Percentiles rank a stretch among this genome's conserved stretches.
Evolutionary conservation across 139 green algal genomes (phyloP).

Genomic region (Chlorella sp.): DNA sequence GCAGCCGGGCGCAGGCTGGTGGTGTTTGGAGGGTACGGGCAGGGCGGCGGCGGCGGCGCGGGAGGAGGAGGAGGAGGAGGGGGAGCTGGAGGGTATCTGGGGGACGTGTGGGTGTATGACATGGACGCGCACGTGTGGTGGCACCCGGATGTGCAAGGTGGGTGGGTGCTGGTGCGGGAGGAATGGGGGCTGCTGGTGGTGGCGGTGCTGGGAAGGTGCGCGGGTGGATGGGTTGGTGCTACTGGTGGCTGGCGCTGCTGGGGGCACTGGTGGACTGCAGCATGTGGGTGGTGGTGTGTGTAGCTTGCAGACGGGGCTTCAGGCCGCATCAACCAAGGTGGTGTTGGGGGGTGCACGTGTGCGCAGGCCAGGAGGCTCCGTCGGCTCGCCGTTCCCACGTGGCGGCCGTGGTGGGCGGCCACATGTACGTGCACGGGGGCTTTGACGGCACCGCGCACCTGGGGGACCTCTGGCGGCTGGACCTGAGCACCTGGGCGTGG

Average conservation of each 20-base stretch:
- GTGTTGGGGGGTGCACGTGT: not conserved
- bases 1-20: slow-evolving; percentile 13
- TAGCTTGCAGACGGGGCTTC: too few relatives aligned
- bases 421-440: slow-evolving; percentile 39
- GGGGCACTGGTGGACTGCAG: not conserved
- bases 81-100: too few relatives aligned
- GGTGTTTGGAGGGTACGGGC: slow-evolving; percentile 42
- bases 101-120: slow-evolving; percentile 42
- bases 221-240: too few relatives aligned
- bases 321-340: too few relatives aligned
- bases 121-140: slow-evolving; percentile 39
- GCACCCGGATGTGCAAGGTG: slow-evolving; percentile 28
- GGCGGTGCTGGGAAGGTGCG: too few relatives aligned
- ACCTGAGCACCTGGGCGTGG: slow-evolving; percentile 40
- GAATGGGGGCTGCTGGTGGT: too few relatives aligned
- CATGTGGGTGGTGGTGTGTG: too few relatives aligned
- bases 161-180: too few relatives aligned
- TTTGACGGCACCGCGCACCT: slow-evolving; percentile 21
- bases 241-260: too few relatives aligned
- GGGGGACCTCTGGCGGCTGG: slow-evolving; percentile 37
- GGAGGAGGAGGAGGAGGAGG: too few relatives aligned
- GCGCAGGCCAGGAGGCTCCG: slow-evolving; percentile 23
- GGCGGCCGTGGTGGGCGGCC: slow-evolving; percentile 19
- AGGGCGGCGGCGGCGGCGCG: not conserved
- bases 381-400: slow-evolving; percentile 37